Percentiles rank a stretch among this genome's conserved stretches.
Evolutionary conservation across 169 alveolate genomes (phyloP).

Genomic region (Cryptosporidium tyzzeri): DNA sequence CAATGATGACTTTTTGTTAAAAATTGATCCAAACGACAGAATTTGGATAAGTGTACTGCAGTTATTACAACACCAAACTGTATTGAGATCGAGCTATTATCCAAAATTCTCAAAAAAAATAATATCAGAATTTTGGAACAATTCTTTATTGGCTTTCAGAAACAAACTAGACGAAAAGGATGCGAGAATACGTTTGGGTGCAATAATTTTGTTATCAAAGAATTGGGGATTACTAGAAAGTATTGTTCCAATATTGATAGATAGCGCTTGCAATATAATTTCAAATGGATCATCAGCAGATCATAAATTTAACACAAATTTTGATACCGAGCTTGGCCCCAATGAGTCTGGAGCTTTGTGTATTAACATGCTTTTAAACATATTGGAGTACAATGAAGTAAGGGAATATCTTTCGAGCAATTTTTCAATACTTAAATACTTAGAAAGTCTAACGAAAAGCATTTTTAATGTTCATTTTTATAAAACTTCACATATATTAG

Average conservation of each 20-base stretch:
- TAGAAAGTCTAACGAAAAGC: neutral
- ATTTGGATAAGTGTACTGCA: conserved; percentile 37
- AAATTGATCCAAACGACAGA: neutral
- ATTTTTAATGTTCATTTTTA: neutral
- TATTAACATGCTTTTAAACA: neutral
- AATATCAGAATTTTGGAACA: conserved; percentile 36
- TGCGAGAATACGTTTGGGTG: neutral
- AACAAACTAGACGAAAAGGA: neutral
- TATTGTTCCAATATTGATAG: neutral
- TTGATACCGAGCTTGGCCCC: neutral
- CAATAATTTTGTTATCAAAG: conserved; percentile 1
- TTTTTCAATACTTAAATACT: neutral
- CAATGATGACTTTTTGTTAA: conserved; percentile 23
- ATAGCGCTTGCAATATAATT: neutral
- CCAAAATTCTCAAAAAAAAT: conserved; percentile 16
- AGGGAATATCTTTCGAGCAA: conserved; percentile 18
- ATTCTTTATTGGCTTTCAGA: neutral
- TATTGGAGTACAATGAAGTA: conserved; percentile 5
- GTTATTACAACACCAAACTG: conserved; percentile 18
- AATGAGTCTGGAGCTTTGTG: conserved; percentile 2
- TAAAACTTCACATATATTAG: neutral
- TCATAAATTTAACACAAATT: neutral
- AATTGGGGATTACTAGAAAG: conserved; percentile 15
- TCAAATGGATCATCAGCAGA: neutral
- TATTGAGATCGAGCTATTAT: neutral